Percentiles rank a stretch among this genome's conserved stretches.
These are phyloP conservation scores for Alectoria sarmentosa DNA, from an alignment of 495 filamentous ascomycete genomes.

Conservation along the genomic window DNA sequence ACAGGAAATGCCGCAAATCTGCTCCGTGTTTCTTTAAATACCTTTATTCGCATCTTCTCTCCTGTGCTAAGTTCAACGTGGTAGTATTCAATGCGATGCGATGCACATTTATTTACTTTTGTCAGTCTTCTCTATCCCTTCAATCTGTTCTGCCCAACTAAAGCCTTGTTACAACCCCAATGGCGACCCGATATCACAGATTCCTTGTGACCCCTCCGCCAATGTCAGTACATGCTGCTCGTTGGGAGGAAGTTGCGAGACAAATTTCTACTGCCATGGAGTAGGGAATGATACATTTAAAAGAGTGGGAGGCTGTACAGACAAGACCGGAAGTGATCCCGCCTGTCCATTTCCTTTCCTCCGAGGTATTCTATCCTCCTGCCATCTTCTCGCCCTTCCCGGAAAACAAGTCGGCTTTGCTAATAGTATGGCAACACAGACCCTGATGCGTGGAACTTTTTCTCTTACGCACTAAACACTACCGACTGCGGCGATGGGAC, in stretches of 20 bases:
- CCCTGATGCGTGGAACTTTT: not conserved
- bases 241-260: not conserved
- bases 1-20: not conserved
- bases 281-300: not conserved
- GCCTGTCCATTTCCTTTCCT: not conserved
- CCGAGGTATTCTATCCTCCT: not conserved
- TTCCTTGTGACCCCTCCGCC: not conserved
- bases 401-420: not conserved
- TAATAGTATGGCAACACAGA: not conserved
- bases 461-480: not conserved
- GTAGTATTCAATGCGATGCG: not conserved
- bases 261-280: not conserved
- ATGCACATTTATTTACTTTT: not conserved
- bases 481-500: not conserved
- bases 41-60: not conserved
- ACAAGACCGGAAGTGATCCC: not conserved
- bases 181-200: not conserved
- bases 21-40: not conserved
- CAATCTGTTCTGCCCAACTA: not conserved
- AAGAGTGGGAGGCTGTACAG: not conserved
- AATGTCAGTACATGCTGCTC: not conserved
- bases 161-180: not conserved
- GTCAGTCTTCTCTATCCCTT: not conserved
- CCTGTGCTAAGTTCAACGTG: not conserved
- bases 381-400: not conserved